A percentile compares a stretch with the other conserved stretches of the same genome.
These are phyloP conservation scores for Wickerhamiella cacticola DNA, from an alignment of 805 yeast species.

Conservation along the genomic window DNA sequence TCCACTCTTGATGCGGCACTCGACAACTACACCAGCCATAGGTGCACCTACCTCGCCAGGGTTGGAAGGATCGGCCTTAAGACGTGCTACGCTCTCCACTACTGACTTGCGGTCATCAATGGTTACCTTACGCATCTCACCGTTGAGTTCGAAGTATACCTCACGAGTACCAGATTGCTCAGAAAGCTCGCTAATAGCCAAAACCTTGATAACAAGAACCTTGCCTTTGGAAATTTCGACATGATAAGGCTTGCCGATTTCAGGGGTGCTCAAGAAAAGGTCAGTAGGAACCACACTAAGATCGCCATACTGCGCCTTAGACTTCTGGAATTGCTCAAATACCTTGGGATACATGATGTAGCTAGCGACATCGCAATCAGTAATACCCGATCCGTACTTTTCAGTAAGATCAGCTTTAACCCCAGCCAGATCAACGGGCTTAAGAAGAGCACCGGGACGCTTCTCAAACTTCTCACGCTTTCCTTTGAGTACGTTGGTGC, in stretches of 20 bases:
- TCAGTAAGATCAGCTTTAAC: slow-evolving; percentile 62
- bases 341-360: slow-evolving; percentile 98
- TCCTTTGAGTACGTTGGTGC: slow-evolving; percentile 80
- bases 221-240: slow-evolving; percentile 94
- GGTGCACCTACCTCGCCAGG: slow-evolving; percentile 95
- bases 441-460: slow-evolving; percentile 86
- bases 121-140: slow-evolving; percentile 93
- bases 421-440: slow-evolving; percentile 66
- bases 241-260: slow-evolving; percentile 73
- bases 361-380: slow-evolving; percentile 85
- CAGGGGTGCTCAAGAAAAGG: slow-evolving; percentile 77
- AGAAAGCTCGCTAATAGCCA: slow-evolving; percentile 85
- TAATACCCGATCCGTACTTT: slow-evolving; percentile 55
- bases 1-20: slow-evolving; percentile 81
- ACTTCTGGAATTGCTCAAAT: slow-evolving; percentile 71
- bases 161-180: slow-evolving; percentile 82
- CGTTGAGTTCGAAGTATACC: slow-evolving; percentile 94
- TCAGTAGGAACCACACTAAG: slow-evolving; percentile 88
- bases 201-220: slow-evolving; percentile 74
- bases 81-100: slow-evolving; percentile 72
- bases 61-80: slow-evolving; percentile 79
- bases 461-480: slow-evolving; percentile 80
- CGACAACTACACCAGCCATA: slow-evolving; percentile 98
- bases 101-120: slow-evolving; percentile 81
- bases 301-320: slow-evolving; percentile 73